Conservation (phyloP, 2,329 filamentous ascomycete genomes). For the Plectosphaerella cucumerina region DNA sequence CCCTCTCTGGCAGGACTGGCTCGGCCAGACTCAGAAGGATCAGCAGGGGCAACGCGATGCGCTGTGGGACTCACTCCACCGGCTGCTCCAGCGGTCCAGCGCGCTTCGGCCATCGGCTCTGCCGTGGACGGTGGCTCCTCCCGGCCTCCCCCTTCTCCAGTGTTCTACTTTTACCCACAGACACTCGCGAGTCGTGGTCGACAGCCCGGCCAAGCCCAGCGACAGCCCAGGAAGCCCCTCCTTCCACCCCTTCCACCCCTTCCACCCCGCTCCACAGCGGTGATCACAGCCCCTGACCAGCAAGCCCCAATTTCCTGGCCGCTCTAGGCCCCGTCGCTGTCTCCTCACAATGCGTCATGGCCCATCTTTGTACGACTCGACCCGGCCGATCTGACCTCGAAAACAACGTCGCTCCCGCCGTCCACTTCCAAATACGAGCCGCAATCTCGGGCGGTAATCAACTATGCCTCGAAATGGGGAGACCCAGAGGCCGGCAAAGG, state of each 20-base stretch:
- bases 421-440: background rate
- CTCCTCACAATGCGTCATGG: background rate
- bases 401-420: background rate
- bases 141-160: too few relatives aligned
- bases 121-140: too few relatives aligned
- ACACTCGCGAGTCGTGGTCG: too few relatives aligned
- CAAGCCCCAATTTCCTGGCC: background rate
- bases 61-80: too few relatives aligned
- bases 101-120: too few relatives aligned
- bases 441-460: background rate
- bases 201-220: too few relatives aligned
- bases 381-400: background rate
- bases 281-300: too few relatives aligned
- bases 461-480: background rate
- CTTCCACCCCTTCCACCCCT: background rate
- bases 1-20: background rate
- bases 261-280: background rate
- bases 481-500: background rate
- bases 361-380: background rate
- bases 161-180: too few relatives aligned
- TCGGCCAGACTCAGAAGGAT: background rate
- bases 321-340: background rate
- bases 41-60: background rate
- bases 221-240: background rate
- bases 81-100: too few relatives aligned